Conservation (phyloP, 73 alveolate species). For the Paramecium octaurelia region DNA sequence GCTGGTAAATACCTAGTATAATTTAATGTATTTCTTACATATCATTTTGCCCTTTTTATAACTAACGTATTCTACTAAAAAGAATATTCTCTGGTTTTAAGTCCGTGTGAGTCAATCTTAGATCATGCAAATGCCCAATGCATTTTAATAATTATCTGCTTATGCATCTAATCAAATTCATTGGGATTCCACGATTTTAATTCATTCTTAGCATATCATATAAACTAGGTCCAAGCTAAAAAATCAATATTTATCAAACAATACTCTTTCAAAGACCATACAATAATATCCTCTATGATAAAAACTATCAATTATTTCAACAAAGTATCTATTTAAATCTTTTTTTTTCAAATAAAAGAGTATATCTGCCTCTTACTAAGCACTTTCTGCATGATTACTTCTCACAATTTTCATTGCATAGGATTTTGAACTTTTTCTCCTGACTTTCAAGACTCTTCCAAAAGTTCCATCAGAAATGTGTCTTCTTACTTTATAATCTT, state of each 20-base stretch:
- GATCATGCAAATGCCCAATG: conserved; percentile 64
- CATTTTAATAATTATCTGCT: conserved; percentile 83
- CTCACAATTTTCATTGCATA: conserved; percentile 49
- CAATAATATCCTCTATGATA: conserved; percentile 75
- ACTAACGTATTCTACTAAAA: conserved; percentile 23
- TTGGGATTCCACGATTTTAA: conserved; percentile 79
- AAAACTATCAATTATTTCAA: conserved; percentile 34
- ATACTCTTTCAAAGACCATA: conserved; percentile 78
- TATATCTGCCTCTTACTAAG: conserved; percentile 75
- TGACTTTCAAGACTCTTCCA: conserved; percentile 88
- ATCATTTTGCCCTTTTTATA: neutral
- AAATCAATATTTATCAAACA: neutral
- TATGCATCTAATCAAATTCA: conserved; percentile 74
- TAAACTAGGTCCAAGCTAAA: conserved; percentile 86
- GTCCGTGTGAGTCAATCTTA: conserved; percentile 93
- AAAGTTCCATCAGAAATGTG: conserved; percentile 96
- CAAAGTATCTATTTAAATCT: conserved; percentile 46
- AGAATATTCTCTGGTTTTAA: conserved; percentile 96
- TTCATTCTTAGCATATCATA: conserved; percentile 85
- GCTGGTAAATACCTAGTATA: conserved; percentile 55
- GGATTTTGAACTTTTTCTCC: neutral
- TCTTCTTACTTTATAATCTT: neutral
- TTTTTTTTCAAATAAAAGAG: conserved; percentile 67
- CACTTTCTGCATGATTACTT: conserved; percentile 13
- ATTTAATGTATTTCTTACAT: neutral